Evolutionary conservation across 2,329 filamentous ascomycete genomes (phyloP).

Genomic region (Chrysoporthe puriensis): DNA sequence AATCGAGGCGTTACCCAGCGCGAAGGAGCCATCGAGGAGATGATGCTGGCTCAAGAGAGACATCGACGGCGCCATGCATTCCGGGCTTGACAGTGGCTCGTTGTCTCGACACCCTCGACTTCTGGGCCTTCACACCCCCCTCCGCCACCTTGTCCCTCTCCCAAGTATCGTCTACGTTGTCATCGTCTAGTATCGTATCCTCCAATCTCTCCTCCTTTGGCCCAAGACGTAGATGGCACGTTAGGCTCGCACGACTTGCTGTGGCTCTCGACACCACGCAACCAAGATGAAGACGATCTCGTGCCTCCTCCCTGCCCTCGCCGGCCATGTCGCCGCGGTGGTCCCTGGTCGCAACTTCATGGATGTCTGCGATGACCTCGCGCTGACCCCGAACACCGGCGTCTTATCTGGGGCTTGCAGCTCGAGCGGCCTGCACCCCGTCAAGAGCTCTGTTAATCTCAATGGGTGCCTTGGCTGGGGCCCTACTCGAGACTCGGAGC

Average conservation of each 20-base stretch:
- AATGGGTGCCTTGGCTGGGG: constrained; percentile 22
- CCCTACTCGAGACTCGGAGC: background rate
- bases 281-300: constrained; percentile 16
- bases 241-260: background rate
- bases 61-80: background rate
- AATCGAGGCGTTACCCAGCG: background rate
- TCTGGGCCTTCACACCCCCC: background rate
- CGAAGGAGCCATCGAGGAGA: background rate
- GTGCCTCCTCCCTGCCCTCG: background rate
- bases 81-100: background rate
- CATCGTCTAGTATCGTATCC: background rate
- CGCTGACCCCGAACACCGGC: constrained; percentile 6
- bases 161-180: background rate
- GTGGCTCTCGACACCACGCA: background rate
- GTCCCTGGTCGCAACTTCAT: constrained; percentile 3
- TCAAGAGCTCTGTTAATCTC: constrained; percentile 14
- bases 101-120: background rate
- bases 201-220: background rate
- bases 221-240: background rate
- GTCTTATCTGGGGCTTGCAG: constrained; percentile 17
- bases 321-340: background rate
- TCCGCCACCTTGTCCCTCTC: too few relatives aligned
- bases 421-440: too few relatives aligned
- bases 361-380: constrained; percentile 8
- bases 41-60: background rate